These are phyloP conservation scores for Solanum clarkiae DNA, from an alignment of 257 asterid species.

Conservation along the genomic window DNA sequence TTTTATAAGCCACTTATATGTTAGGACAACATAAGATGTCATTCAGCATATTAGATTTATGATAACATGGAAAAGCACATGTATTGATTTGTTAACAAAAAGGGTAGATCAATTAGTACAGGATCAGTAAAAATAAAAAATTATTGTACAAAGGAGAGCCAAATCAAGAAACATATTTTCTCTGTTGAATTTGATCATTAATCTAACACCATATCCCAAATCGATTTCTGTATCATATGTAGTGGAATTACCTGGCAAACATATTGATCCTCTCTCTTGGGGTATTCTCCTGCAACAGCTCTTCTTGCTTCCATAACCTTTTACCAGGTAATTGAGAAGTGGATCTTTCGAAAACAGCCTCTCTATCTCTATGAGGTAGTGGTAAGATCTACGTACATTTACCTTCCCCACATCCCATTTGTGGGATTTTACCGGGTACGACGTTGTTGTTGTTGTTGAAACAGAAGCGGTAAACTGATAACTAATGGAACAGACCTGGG, in stretches of 20 bases:
- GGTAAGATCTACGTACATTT: no score
- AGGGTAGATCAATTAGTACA: background rate
- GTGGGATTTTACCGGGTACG: no score
- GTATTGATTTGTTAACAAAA: background rate
- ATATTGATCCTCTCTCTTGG: slow-evolving; percentile 60
- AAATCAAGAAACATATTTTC: background rate
- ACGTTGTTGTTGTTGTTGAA: no score
- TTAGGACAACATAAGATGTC: background rate
- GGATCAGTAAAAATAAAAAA: background rate
- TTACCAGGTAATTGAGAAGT: background rate
- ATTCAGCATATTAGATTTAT: background rate
- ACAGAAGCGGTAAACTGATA: no score
- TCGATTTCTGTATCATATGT: background rate
- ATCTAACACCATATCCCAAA: background rate
- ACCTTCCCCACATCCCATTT: no score
- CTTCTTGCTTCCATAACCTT: slow-evolving; percentile 40
- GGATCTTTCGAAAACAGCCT: no score
- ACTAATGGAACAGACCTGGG: no score
- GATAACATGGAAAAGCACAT: background rate
- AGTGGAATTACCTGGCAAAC: slow-evolving; percentile 46
- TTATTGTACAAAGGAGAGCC: background rate
- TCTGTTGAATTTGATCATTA: background rate
- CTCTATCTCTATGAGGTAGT: no score
- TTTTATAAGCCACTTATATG: background rate
- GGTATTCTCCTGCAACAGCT: slow-evolving; percentile 36